Evolutionary conservation across 441 rosid genomes (phyloP), one percentile per base, ranked within the genome.

Genomic region (Macaranga tanarius): DNA sequence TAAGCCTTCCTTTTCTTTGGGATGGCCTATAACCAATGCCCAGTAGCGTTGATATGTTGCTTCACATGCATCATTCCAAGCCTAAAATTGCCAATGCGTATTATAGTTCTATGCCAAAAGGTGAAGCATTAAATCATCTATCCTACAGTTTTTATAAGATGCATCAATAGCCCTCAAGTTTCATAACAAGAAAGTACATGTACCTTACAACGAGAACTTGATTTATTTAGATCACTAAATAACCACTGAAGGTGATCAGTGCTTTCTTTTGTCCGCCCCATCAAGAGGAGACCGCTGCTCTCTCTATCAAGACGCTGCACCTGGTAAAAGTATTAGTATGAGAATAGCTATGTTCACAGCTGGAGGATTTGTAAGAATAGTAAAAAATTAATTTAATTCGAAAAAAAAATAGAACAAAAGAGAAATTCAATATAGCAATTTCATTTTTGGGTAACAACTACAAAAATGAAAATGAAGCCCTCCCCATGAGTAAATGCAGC

Each of bases 291-390:
- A 62, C 98, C 98, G 48, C 98, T 93, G 74, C 88, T 88, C 83
- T 93, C 97, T 81, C 92, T 84, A 71, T 92, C 97, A 55, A 92
- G 93, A 65, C 96, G 96, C 62, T 92, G 97, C 72, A 92, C 96
- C 98, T 93, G 78, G 57, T 28, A 48, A 76, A 56, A 72, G 5
- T 10, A 72, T 66, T 63, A 11, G 26, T 1, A 4, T 22, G 23
- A 34, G 55, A 48, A 50, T 50, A 31, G 10, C 44, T 40, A 40
- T 3, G 62, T 26, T 20, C 7, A 22, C 12, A 62, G 26, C 61
- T 45, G 11, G 54, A 13, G 50, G 51, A 61, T 31, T 57, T 31
- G 22, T 2, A 52, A 34, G 10, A 20, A 60, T 28, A 23, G 26
- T 9, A 59, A 55, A 34, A 66, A 50, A 28, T 28, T 28, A 28